Evolutionary conservation across 768 basidiomycete species (phyloP).

Genomic region (Antrodiella citrinella): DNA sequence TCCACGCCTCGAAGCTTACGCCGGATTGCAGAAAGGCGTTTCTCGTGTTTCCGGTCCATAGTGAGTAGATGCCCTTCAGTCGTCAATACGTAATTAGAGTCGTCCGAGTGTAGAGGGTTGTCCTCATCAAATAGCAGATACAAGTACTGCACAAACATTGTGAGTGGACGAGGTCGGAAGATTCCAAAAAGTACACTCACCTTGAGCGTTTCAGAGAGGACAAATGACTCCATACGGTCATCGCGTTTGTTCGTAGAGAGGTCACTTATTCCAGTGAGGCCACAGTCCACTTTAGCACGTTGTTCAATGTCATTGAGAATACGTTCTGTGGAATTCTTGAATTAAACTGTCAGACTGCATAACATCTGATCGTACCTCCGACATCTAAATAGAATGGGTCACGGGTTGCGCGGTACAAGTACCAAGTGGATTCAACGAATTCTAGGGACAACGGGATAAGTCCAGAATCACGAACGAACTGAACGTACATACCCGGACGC

Average conservation of each 20-base stretch:
- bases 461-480: not conserved
- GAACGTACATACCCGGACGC: constrained; percentile 47
- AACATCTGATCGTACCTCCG: constrained; percentile 29
- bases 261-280: constrained; percentile 76
- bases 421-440: constrained; percentile 95
- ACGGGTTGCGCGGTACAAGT: constrained; percentile 84
- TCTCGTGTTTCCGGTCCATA: constrained; percentile 48
- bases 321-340: constrained; percentile 38
- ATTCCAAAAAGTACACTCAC: constrained; percentile 29
- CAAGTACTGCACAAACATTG: constrained; percentile 55
- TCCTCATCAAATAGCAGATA: constrained; percentile 88
- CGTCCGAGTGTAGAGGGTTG: constrained; percentile 63
- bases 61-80: constrained; percentile 91
- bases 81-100: constrained; percentile 86
- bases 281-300: constrained; percentile 79
- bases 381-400: constrained; percentile 92
- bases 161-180: not conserved
- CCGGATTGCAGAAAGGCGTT: constrained; percentile 48
- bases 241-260: constrained; percentile 71
- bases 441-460: constrained; percentile 37
- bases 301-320: constrained; percentile 67
- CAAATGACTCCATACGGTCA: constrained; percentile 96
- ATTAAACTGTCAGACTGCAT: not conserved
- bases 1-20: constrained; percentile 56
- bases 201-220: constrained; percentile 89